Evolutionary conservation across 179 eudicot species (phyloP), one percentile per base, ranked within the genome.

Genomic region (Vitellaria paradoxa): DNA sequence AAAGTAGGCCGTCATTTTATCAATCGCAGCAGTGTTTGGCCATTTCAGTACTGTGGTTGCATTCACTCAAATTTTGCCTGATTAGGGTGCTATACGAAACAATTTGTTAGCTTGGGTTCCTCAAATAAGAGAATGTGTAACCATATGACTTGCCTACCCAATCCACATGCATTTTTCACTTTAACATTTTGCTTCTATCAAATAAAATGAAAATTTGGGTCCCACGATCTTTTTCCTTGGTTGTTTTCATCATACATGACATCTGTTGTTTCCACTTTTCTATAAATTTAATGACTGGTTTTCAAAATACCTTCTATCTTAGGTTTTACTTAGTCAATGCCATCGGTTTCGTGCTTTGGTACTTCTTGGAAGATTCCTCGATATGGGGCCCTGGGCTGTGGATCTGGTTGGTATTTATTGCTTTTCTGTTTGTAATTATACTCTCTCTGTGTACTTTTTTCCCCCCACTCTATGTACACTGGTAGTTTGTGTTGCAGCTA

Each of bases 331-430:
- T 70, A 95, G 99, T 86, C 99, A 93, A 81, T 89, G 92, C 82
- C 99, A 93, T 81, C 91, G 99, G 63, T 90, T 90, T 80, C 97
- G 91, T 77, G 99, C 99, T 42, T 83, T 95, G 86, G 97, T 91
- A 79, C 98, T 95, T 79, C 93, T 95, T 75, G 99, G 98, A 81
- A 86, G 97, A 87, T 95, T 95, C 86, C 93, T 95, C 61, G 99
- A 95, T 81, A 95, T 95, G 99, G 99, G 99, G 40, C 89, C 97
- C 13, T 95, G 98, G 99, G 99, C 99, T 64, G 97, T 95, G 45
- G 96, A 95, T 87, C 87, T 93, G 97, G 99, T 95, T 88, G 24
- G 72, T 81, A 60, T 42, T 66, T 70, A 62, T 60, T 70, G 64
- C 77, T 57, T 46, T 74, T 17, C 42, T 40, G 55, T 60, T 78